phyloP scores from a whole-genome alignment of 129 eudicot genomes.

The Smallanthus sonchifolius region DNA sequence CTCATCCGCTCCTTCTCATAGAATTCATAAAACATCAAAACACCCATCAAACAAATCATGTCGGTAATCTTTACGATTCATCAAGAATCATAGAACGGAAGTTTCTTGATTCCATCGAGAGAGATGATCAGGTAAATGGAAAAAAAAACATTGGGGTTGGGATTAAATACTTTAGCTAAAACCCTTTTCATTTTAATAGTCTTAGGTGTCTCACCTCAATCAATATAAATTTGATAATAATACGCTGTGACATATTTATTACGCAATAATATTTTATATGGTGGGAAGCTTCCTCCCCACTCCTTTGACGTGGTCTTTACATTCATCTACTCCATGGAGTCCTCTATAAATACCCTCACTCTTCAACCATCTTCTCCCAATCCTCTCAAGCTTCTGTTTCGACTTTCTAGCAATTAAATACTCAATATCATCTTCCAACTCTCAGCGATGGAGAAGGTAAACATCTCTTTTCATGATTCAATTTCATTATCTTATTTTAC shows the following conservation, averaged over 20 bases:
- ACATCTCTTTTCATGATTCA: background rate
- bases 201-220: too few relatives aligned
- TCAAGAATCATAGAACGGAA: conserved; percentile 35
- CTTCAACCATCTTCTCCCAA: background rate
- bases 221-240: too few relatives aligned
- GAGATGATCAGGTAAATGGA: conserved; percentile 8
- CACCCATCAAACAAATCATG: background rate
- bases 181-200: too few relatives aligned
- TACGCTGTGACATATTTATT: too few relatives aligned
- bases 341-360: background rate
- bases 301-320: background rate
- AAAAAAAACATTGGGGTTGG: conserved; percentile 54
- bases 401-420: background rate
- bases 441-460: conserved; percentile 20
- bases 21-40: conserved; percentile 6
- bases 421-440: background rate
- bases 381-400: background rate
- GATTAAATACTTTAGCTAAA: too few relatives aligned
- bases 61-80: conserved; percentile 43
- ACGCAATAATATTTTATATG: background rate
- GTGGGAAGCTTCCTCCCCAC: background rate
- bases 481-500: background rate
- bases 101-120: conserved; percentile 34
- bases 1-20: conserved; percentile 24
- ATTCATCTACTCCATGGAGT: background rate